Evolutionary conservation across 805 yeast species (phyloP), one percentile per base, ranked within the genome.

Genomic region (Candida tibetensis): DNA sequence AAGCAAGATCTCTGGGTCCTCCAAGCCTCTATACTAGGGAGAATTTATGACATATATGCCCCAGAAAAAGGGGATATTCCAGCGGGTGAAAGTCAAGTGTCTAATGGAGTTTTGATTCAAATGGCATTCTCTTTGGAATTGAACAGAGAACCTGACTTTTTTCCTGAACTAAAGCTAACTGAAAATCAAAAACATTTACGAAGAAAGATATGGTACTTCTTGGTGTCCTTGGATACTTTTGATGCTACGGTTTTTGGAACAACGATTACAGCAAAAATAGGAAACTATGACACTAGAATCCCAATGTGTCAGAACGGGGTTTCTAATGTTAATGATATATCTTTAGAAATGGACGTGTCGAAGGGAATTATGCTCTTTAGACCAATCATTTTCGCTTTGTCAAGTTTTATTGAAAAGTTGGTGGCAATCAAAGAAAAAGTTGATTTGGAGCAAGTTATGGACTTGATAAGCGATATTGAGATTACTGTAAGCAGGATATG

Each of bases 171-270:
- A 5, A 35, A 44, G 1, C 41, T 44, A 4, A 42, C 42, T 14
- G 45, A 34, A 9, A 42, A 37, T 9, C 33, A 42, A 13, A 47
- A 50, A 18, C 48, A 64, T 3, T 50, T 79, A 4, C 69, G 76
- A 71, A 66, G 86, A 49, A 79, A 76, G 46, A 65, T 79, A 3
- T 81, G 86, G 86, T 71, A 69, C 53, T 59, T 63, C 17, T 53
- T 81, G 27, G 60, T 76, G 3, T 48, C 69, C 1, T 43, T 64
- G 33, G 85, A 80, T 49, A 44, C 64, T 1, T 66, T 71, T 13
- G 53, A 58, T 37, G 53, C 60, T 1, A 62, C 64, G 5, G 62
- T 61, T 30, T 46, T 42, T 19, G 45, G 46, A 10, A 40, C 47
- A 7, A 48, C 53, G 1, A 30, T 46, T 4, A 22, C 36, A 9